Percentiles rank a stretch among this genome's conserved stretches.
phyloP scores from a whole-genome alignment of 805 yeast species.

The Candida caryicola region DNA sequence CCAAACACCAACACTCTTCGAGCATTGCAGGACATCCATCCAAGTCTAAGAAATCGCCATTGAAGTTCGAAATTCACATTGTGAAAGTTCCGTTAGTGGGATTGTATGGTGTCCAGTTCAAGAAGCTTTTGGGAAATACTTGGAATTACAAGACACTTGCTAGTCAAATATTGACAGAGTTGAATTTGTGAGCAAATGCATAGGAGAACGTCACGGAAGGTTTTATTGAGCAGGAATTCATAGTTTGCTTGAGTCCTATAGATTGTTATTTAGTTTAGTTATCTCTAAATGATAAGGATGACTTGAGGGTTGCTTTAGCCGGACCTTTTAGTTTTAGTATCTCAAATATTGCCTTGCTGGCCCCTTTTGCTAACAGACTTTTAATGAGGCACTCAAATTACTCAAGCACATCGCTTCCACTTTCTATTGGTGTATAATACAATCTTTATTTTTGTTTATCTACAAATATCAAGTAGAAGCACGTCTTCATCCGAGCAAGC shows the following conservation, averaged over 20 bases:
- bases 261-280: neutral
- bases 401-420: too few relatives aligned
- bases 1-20: slow-evolving; percentile 32
- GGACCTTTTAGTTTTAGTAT: too few relatives aligned
- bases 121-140: slow-evolving; percentile 88
- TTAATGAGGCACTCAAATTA: too few relatives aligned
- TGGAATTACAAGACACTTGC: slow-evolving; percentile 94
- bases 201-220: too few relatives aligned
- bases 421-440: too few relatives aligned
- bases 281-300: too few relatives aligned
- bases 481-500: too few relatives aligned
- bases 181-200: slow-evolving; percentile 50
- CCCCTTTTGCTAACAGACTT: too few relatives aligned
- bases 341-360: too few relatives aligned
- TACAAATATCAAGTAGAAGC: too few relatives aligned
- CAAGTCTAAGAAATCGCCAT: slow-evolving; percentile 44
- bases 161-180: slow-evolving; percentile 70
- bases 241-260: neutral
- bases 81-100: slow-evolving; percentile 91
- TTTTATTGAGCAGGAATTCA: neutral
- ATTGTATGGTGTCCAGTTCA: slow-evolving; percentile 90
- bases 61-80: slow-evolving; percentile 85
- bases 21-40: slow-evolving; percentile 17
- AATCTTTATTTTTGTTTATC: too few relatives aligned
- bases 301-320: too few relatives aligned